These are phyloP conservation scores for Trichosporon sp. DNA, from an alignment of 1,284 basidiomycete genomes.

Conservation along the genomic window DNA sequence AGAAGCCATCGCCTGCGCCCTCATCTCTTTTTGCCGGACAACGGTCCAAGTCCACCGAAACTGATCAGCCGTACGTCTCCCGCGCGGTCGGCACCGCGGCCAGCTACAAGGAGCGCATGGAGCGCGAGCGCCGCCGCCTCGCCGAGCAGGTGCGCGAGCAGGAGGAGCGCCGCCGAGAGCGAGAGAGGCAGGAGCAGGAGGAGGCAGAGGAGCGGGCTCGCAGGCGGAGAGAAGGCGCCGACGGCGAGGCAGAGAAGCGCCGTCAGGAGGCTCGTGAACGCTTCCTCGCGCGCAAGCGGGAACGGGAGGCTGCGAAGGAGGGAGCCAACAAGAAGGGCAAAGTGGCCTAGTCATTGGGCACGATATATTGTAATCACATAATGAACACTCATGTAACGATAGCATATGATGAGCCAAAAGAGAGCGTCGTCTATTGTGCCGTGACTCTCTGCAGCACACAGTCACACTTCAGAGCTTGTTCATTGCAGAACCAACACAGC, in stretches of 20 bases:
- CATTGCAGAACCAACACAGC: too few species aligned
- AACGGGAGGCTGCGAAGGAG: conserved; percentile 52
- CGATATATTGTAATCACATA: background rate
- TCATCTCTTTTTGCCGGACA: conserved; percentile 24
- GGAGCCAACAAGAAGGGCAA: conserved; percentile 23
- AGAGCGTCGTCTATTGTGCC: too few species aligned
- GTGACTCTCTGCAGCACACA: too few species aligned
- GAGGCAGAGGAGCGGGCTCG: conserved; percentile 47
- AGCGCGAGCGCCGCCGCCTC: conserved; percentile 67
- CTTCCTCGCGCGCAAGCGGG: conserved; percentile 72
- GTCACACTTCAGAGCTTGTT: too few species aligned
- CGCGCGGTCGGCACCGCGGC: conserved; percentile 75
- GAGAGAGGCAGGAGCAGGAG: conserved; percentile 55
- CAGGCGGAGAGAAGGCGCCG: conserved; percentile 48
- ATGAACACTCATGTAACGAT: background rate
- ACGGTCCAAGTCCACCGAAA: conserved; percentile 48
- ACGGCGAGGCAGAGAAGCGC: conserved; percentile 58
- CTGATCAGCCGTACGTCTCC: conserved; percentile 44
- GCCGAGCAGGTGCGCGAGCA: conserved; percentile 68
- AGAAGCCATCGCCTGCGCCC: conserved; percentile 39
- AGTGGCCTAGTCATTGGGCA: background rate
- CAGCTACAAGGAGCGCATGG: conserved; percentile 68
- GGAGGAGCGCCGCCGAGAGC: conserved; percentile 51
- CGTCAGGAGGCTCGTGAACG: conserved; percentile 68
- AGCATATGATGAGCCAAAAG: too few species aligned